These are phyloP conservation scores for Coemansia erecta DNA, from an alignment of 192 early-diverging fungal species.

Conservation along the genomic window DNA sequence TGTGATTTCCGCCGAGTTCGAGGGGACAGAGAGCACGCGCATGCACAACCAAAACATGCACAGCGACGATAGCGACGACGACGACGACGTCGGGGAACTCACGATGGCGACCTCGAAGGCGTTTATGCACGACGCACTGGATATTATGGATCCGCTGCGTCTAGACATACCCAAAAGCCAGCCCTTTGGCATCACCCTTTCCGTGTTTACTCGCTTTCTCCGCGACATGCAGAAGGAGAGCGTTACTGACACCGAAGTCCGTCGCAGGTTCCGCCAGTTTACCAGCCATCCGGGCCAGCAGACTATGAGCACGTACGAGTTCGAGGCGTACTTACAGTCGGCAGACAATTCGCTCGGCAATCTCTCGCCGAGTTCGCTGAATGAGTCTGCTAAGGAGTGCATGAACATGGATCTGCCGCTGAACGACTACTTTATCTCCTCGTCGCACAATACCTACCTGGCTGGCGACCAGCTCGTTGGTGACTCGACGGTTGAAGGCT, in stretches of 20 bases:
- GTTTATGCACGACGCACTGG: not conserved
- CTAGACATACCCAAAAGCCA: slow-evolving; percentile 28
- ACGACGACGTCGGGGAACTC: slow-evolving; percentile 11
- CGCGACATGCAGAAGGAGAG: slow-evolving; percentile 42
- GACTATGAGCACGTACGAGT: slow-evolving; percentile 37
- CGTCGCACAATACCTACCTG: slow-evolving; percentile 92
- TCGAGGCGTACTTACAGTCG: slow-evolving; percentile 46
- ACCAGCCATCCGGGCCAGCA: slow-evolving; percentile 11
- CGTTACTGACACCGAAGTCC: slow-evolving; percentile 18
- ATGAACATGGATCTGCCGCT: slow-evolving; percentile 58
- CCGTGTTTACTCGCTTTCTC: slow-evolving; percentile 42
- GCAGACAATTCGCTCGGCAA: slow-evolving; percentile 31
- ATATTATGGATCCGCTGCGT: slow-evolving; percentile 6
- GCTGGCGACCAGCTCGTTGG: slow-evolving; percentile 79
- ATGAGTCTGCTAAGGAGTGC: not conserved
- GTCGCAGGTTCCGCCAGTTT: slow-evolving; percentile 35
- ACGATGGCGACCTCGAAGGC: slow-evolving; percentile 5
- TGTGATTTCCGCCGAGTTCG: not conserved
- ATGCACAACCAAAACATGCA: not conserved
- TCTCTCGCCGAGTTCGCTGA: not conserved
- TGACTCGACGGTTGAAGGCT: slow-evolving; percentile 77
- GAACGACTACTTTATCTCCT: slow-evolving; percentile 78
- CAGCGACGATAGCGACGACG: slow-evolving; percentile 14
- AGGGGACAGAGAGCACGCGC: no score
- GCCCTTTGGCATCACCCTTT: slow-evolving; percentile 29